A percentile compares a stretch with the other conserved stretches of the same genome.
phyloP scores from a whole-genome alignment of 257 asterid species.

The Ehretia macrophylla region DNA sequence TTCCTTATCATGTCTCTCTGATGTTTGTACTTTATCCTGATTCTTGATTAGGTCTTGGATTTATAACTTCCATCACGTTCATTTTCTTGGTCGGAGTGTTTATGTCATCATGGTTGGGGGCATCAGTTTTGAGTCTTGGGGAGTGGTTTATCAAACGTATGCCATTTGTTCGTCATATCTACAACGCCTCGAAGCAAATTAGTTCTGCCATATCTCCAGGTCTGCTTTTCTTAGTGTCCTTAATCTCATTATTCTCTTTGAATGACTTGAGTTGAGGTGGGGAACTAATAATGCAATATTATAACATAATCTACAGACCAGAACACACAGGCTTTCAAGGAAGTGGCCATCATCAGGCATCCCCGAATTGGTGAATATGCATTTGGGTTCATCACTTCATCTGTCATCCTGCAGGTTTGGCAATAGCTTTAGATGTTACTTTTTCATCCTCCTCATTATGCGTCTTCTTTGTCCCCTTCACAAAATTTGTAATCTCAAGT shows the following conservation, averaged over 20 bases:
- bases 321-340: constrained; percentile 49
- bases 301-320: constrained; percentile 32
- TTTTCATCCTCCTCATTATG: no score
- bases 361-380: constrained; percentile 66
- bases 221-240: constrained; percentile 7
- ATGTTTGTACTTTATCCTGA: neutral
- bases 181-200: constrained; percentile 43
- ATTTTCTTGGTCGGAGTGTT: constrained; percentile 44
- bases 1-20: no score
- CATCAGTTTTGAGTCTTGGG: constrained; percentile 38
- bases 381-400: constrained; percentile 52
- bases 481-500: no score
- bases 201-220: constrained; percentile 55
- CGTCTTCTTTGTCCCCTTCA: no score
- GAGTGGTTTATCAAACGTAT: constrained; percentile 44
- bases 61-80: constrained; percentile 39
- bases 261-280: constrained; percentile 1
- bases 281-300: neutral
- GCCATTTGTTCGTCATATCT: constrained; percentile 46
- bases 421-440: no score
- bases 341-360: constrained; percentile 53
- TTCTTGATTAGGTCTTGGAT: constrained; percentile 34
- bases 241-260: neutral
- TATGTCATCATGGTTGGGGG: constrained; percentile 50
- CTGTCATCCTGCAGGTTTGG: constrained; percentile 41